Conservation (phyloP, 495 filamentous ascomycete species). For the Penicillium bovifimosum region DNA sequence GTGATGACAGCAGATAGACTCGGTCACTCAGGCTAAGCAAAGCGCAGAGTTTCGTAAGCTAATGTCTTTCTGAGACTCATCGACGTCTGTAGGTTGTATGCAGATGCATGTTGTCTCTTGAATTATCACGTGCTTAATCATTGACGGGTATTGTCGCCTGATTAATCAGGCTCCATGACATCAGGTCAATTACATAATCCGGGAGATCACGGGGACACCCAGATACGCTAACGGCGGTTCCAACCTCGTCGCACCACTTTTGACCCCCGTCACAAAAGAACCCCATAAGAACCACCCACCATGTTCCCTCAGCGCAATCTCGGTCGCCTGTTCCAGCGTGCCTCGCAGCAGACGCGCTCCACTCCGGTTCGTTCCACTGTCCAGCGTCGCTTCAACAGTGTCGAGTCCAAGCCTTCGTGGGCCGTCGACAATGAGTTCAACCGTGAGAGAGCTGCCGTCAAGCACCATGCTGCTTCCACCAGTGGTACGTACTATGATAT, state of each 20-base stretch:
- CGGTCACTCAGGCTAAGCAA: neutral
- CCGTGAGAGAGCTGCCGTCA: constrained; percentile 74
- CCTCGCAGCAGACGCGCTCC: constrained; percentile 48
- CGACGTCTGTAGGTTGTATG: no score
- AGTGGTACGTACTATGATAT: constrained; percentile 54
- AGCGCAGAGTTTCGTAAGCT: neutral
- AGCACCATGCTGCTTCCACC: constrained; percentile 76
- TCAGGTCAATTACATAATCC: constrained; percentile 37
- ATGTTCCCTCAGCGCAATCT: constrained; percentile 63
- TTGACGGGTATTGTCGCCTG: neutral
- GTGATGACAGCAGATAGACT: no score
- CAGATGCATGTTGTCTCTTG: neutral
- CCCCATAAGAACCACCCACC: constrained; percentile 22
- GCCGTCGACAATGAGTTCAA: constrained; percentile 77
- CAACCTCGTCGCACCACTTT: constrained; percentile 31
- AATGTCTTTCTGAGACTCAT: neutral
- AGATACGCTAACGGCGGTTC: constrained; percentile 37
- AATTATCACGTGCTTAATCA: constrained; percentile 30
- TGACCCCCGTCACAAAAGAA: constrained; percentile 17
- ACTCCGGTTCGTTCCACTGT: constrained; percentile 52
- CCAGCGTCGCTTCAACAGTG: constrained; percentile 67
- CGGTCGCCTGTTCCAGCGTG: constrained; percentile 54
- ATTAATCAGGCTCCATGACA: constrained; percentile 19
- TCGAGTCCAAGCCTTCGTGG: constrained; percentile 43
- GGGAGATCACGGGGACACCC: constrained; percentile 40